Evolutionary conservation across 164 flowering plant genomes (phyloP), one percentile per base, ranked within the genome.

Genomic region (Vitis rotundifolia): DNA sequence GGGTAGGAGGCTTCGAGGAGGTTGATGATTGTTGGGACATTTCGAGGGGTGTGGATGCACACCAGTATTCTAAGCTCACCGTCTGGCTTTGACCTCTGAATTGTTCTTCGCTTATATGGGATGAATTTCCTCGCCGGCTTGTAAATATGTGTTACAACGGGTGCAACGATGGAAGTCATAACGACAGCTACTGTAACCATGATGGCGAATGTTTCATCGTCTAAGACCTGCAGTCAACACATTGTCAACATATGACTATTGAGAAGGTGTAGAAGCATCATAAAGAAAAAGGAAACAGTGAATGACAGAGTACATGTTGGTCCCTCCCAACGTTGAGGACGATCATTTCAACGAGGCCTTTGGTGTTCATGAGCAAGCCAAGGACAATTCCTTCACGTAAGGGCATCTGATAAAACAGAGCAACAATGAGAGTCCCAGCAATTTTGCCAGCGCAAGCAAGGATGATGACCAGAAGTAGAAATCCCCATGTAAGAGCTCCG

Each of bases 321-420:
- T 75, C 78, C 53, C 49, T 77, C 11, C 81, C 83, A 22, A 80
- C 72, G 62, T 77, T 77, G 61, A 80, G 79, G 44, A 80, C 74
- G 47, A 80, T 75, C 77, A 77, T 69, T 64, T 75, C 81, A 3
- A 77, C 70, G 3, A 80, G 73, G 53, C 83, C 83, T 70, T 80
- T 80, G 15, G 83, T 72, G 83, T 80, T 80, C 78, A 77, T 72
- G 53, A 80, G 77, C 56, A 80, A 64, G 15, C 83, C 83, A 48
- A 80, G 83, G 29, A 76, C 51, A 18, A 80, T 3, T 4, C 77
- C 80, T 64, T 80, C 81, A 11, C 72, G 71, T 1, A 67, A 2
- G 6, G 80, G 75, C 74, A 77, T 80, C 51, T 70, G 19, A 67
- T 72, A 69, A 12, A 77, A 54, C 14, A 49, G 0, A 1, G 78